A percentile compares a stretch with the other conserved stretches of the same genome.
These are phyloP conservation scores for Globisporangium heterothallicum DNA, from an alignment of 352 stramenopile genomes.

Conservation along the genomic window DNA sequence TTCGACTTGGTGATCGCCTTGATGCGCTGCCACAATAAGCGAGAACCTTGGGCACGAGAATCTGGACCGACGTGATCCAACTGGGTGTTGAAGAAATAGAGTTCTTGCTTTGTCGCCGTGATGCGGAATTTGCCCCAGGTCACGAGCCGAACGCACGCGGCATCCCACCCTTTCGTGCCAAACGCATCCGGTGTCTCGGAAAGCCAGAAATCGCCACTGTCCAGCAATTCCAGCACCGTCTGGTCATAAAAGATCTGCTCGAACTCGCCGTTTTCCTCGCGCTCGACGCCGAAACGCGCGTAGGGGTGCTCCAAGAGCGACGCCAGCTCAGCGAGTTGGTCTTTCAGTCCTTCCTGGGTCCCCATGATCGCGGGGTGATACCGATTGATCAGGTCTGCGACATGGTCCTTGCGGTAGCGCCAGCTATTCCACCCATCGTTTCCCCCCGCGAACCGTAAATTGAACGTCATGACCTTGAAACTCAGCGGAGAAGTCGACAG, in stretches of 20 bases:
- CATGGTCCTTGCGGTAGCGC: conserved; percentile 64
- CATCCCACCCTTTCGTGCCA: conserved; percentile 58
- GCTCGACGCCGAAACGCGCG: conserved; percentile 66
- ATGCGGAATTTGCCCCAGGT: conserved; percentile 73
- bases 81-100: conserved; percentile 79
- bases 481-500: conserved; percentile 33
- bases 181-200: conserved; percentile 55
- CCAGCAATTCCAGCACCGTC: conserved; percentile 42
- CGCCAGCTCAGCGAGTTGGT: conserved; percentile 56
- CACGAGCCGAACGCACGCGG: conserved; percentile 59
- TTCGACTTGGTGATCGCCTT: conserved; percentile 38
- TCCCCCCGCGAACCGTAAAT: conserved; percentile 62
- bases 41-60: conserved; percentile 51
- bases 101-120: conserved; percentile 48
- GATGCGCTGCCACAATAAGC: conserved; percentile 61
- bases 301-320: conserved; percentile 50
- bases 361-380: conserved; percentile 70
- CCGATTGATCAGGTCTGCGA: conserved; percentile 68
- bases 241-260: conserved; percentile 82
- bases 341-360: conserved; percentile 68
- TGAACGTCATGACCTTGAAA: conserved; percentile 84
- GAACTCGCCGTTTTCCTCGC: conserved; percentile 67
- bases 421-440: conserved; percentile 65
- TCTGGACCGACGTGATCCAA: conserved; percentile 54
- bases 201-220: conserved; percentile 73